phyloP scores from a whole-genome alignment of 257 asterid genomes.

The Nicotiana tabacum region DNA sequence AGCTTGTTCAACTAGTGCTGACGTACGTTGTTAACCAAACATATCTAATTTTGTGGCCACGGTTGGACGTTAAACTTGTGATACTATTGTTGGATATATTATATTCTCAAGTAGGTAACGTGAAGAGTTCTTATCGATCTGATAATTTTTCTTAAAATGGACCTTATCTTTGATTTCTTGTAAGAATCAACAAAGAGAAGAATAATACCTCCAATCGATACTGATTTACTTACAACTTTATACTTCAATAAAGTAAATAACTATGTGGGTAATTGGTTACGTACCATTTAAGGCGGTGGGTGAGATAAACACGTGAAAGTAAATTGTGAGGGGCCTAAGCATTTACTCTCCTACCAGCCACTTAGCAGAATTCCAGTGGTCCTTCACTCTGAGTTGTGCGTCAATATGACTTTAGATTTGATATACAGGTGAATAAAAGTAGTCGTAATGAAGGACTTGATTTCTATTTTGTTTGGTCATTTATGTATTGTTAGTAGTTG shows the following conservation, averaged over 20 bases:
- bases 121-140: not conserved
- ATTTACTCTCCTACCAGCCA: slow-evolving; percentile 26
- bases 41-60: not conserved
- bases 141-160: not conserved
- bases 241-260: not conserved
- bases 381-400: slow-evolving; percentile 16
- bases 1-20: not conserved
- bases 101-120: not conserved
- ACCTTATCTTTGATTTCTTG: slow-evolving; percentile 3
- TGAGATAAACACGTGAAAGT: slow-evolving; percentile 26
- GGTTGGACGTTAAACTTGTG: not conserved
- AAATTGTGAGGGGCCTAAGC: slow-evolving; percentile 24
- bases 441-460: not conserved
- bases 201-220: not conserved
- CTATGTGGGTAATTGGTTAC: not conserved
- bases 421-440: not conserved
- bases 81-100: not conserved
- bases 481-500: not conserved
- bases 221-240: not conserved
- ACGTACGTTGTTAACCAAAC: slow-evolving; percentile 14
- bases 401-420: slow-evolving; percentile 14
- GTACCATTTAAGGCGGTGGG: slow-evolving; percentile 42
- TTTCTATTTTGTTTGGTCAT: not conserved
- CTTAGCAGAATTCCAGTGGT: slow-evolving; percentile 12
- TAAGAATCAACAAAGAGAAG: not conserved